phyloP scores from a whole-genome alignment of 1,284 basidiomycete genomes.

The Puccinia polysora region DNA sequence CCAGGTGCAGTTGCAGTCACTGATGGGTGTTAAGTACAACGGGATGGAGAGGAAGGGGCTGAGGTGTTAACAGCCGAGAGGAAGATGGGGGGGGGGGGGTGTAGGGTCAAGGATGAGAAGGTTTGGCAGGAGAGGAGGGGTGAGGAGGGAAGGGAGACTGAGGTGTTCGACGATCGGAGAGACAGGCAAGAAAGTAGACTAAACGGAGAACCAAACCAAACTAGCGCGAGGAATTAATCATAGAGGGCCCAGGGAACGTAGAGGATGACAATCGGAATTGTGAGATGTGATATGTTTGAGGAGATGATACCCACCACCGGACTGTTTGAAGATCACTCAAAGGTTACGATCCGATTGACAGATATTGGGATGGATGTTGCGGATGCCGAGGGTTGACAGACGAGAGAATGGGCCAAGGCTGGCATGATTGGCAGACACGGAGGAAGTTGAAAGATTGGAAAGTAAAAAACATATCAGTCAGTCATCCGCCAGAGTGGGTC shows the following conservation, averaged over 20 bases:
- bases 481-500: too few species aligned
- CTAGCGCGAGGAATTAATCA: neutral
- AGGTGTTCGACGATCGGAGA: constrained; percentile 3
- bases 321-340: neutral
- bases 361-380: neutral
- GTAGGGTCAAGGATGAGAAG: constrained; percentile 7
- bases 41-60: neutral
- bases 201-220: neutral
- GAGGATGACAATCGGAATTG: constrained; percentile 9
- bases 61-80: constrained; percentile 9
- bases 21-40: neutral
- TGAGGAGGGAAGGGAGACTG: neutral
- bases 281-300: constrained; percentile 14
- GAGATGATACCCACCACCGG: neutral
- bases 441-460: too few species aligned
- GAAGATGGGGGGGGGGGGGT: neutral
- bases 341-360: neutral
- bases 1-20: neutral
- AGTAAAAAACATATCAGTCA: too few species aligned
- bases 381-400: constrained; percentile 7
- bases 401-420: too few species aligned
- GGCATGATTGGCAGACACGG: too few species aligned
- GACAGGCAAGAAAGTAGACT: neutral
- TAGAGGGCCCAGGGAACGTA: constrained; percentile 4
- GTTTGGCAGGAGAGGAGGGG: neutral